Percentiles rank a stretch among this genome's conserved stretches.
These are phyloP conservation scores for Suhomyces chickasaworum DNA, from an alignment of 1,139 yeast species.

Conservation along the genomic window DNA sequence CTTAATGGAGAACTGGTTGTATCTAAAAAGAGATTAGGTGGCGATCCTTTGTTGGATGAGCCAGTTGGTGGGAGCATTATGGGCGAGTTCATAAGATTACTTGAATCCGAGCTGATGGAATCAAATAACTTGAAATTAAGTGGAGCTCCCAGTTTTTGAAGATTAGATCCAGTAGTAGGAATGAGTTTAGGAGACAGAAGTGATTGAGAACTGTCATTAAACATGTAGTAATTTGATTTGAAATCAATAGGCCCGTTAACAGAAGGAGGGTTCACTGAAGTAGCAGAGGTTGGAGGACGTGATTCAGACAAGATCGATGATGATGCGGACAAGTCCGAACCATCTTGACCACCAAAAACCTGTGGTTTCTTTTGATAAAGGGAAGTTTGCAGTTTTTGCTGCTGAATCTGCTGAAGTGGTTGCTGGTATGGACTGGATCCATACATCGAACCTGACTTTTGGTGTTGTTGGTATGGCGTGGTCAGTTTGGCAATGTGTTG, in stretches of 20 bases:
- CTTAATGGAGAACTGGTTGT: slow-evolving; percentile 17
- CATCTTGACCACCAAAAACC: slow-evolving; percentile 9
- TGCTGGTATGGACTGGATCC: slow-evolving; percentile 15
- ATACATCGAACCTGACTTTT: slow-evolving; percentile 19
- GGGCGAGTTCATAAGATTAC: slow-evolving; percentile 22
- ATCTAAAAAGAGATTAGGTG: slow-evolving; percentile 29
- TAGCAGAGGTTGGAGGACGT: slow-evolving; percentile 6
- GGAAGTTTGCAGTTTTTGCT: slow-evolving; percentile 11
- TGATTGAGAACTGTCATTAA: slow-evolving; percentile 27
- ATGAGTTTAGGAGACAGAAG: slow-evolving; percentile 24
- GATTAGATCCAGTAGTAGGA: background rate
- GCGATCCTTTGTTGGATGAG: slow-evolving; percentile 24
- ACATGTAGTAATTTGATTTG: slow-evolving; percentile 20
- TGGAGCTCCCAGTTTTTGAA: slow-evolving; percentile 15
- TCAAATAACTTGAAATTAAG: slow-evolving; percentile 25
- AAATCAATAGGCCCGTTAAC: slow-evolving; percentile 15
- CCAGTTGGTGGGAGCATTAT: slow-evolving; percentile 20
- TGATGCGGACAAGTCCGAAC: slow-evolving; percentile 9
- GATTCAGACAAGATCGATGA: slow-evolving; percentile 10
- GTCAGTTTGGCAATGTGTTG: slow-evolving; percentile 14
- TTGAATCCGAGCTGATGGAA: slow-evolving; percentile 16
- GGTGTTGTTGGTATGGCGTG: slow-evolving; percentile 15
- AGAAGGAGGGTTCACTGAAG: slow-evolving; percentile 3
- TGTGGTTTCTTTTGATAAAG: slow-evolving; percentile 10
- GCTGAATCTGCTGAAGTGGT: slow-evolving; percentile 16